Conservation (phyloP, 257 asterid species). For the Ilex asprella region DNA sequence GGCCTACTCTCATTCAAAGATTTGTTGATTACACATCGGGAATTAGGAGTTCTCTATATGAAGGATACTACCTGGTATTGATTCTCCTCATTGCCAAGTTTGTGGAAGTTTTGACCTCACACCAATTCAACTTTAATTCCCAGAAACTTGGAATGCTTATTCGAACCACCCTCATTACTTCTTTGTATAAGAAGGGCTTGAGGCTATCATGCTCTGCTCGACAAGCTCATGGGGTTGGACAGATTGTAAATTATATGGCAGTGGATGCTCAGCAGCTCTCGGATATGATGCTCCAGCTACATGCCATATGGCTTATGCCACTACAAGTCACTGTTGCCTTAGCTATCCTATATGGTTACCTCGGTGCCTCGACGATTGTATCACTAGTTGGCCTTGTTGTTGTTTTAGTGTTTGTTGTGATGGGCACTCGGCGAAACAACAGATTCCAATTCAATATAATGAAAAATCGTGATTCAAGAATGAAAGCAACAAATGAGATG, state of each 20-base stretch:
- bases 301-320: constrained; percentile 80
- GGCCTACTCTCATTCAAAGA: constrained; percentile 68
- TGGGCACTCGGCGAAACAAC: constrained; percentile 55
- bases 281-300: constrained; percentile 91
- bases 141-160: constrained; percentile 87
- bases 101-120: constrained; percentile 69
- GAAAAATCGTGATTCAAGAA: constrained; percentile 75
- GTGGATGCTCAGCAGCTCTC: constrained; percentile 96
- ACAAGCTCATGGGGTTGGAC: constrained; percentile 90
- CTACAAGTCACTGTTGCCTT: constrained; percentile 66
- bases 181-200: constrained; percentile 73
- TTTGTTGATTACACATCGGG: constrained; percentile 76
- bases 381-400: constrained; percentile 41
- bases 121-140: constrained; percentile 79
- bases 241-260: constrained; percentile 91
- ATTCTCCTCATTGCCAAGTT: constrained; percentile 62
- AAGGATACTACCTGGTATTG: constrained; percentile 72
- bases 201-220: constrained; percentile 78
- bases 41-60: constrained; percentile 37
- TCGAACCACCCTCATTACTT: constrained; percentile 70
- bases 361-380: constrained; percentile 53
- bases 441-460: constrained; percentile 59
- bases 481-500: constrained; percentile 94
- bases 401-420: constrained; percentile 43
- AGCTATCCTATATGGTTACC: constrained; percentile 48